Base-by-base conservation (phyloP, 2,329 filamentous ascomycete genomes). In the Exophiala lecanii-corni region DNA sequence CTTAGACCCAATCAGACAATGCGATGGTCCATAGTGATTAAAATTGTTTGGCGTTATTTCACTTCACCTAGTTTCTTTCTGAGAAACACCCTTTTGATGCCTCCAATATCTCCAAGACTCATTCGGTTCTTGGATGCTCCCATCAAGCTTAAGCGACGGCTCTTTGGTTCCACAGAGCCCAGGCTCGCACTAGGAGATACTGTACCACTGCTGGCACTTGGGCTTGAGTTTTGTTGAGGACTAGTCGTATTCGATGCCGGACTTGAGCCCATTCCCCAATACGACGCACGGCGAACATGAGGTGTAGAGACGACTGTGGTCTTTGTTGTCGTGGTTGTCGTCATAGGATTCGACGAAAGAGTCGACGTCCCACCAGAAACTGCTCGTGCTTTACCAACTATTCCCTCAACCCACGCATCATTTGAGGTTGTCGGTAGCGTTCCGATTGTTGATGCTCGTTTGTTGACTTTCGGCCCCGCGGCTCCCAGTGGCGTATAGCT, bases 371-470 rank as follows among this genome's bases (percentile, higher is more conserved):
- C 46, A n/a, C 46, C 43, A 41, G 48, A 51, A 37, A 54, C 49
- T 4, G 50, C 58, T 31, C 68, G 59, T 5, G 68, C 67, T 54
- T 70, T 66, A 25, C 66, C 65, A 18, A 71, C 59, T 15, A 71
- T 64, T 40, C 66, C 65, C 53, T 69, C 65, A 7, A 71, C 68
- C 69, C 69, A 72, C 1, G 67, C 67, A 50, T 71, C 68, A 46
- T 67, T 67, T 36, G 69, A 65, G 3, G 57, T 19, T 60, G 61
- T 43, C 61, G 59, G 15, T 58, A 62, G 25, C 59, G 61, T 16
- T 62, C 65, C 35, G 15, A 54, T 67, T 60, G 48, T 66, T 62
- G 43, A 68, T 63, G 10, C 57, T 26, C 64, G 62, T 40, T 66
- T 60, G 21, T 65, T 62, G 13, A 64, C 64, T 21, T 62, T 69